A percentile compares a stretch with the other conserved stretches of the same genome.
These are phyloP conservation scores for Trichoderma breve DNA, from an alignment of 2,329 filamentous ascomycete species.

Conservation along the genomic window DNA sequence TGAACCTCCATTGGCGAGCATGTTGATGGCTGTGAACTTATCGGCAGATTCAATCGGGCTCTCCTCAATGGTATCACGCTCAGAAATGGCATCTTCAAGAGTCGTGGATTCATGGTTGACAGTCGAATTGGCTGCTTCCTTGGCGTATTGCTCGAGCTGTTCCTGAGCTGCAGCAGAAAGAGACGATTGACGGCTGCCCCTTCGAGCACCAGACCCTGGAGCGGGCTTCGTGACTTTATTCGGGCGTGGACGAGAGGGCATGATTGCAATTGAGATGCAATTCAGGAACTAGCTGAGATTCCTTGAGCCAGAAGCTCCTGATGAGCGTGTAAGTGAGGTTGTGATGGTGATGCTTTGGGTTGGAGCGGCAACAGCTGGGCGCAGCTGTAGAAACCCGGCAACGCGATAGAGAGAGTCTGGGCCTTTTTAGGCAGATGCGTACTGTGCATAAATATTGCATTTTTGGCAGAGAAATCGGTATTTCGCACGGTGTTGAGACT, in stretches of 20 bases:
- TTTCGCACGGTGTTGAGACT: not conserved
- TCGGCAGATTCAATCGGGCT: conserved; percentile 19
- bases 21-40: conserved; percentile 18
- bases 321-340: conserved; percentile 21
- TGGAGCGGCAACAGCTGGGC: conserved; percentile 21
- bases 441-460: not conserved
- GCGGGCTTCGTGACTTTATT: conserved; percentile 46
- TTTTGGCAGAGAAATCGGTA: not conserved
- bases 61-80: conserved; percentile 3
- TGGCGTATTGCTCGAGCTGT: conserved; percentile 33
- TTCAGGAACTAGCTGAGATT: not conserved
- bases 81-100: not conserved
- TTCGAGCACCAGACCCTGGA: conserved; percentile 21
- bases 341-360: conserved; percentile 9
- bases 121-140: conserved; percentile 12
- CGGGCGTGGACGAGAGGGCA: conserved; percentile 37
- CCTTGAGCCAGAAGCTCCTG: not conserved
- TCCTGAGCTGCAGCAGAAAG: conserved; percentile 29
- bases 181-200: conserved; percentile 28
- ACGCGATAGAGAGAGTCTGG: not conserved
- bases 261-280: not conserved
- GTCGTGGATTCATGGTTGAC: not conserved
- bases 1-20: conserved; percentile 19
- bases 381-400: conserved; percentile 29
- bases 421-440: not conserved